Evolutionary conservation across 2,329 filamentous ascomycete species (phyloP).

Genomic region (Cladosporium halotolerans): DNA sequence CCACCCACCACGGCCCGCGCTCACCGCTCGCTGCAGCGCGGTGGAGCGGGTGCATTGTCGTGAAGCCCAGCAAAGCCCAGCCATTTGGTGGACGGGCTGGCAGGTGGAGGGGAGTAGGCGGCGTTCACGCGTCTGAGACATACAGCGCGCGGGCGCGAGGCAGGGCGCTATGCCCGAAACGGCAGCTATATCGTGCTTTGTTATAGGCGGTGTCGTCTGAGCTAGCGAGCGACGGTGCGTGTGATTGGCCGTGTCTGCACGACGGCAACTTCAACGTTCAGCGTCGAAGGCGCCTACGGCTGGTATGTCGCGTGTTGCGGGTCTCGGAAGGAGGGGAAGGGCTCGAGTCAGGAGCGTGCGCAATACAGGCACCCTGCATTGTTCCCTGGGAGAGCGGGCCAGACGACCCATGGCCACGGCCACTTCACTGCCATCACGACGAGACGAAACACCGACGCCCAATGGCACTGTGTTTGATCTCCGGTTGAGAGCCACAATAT

Average conservation of each 20-base stretch:
- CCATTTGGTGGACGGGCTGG: constrained; percentile 1
- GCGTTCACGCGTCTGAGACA: constrained; percentile 10
- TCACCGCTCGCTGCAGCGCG: not conserved
- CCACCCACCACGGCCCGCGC: constrained; percentile 1
- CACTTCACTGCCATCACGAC: constrained; percentile 3
- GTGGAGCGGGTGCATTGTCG: constrained; percentile 8
- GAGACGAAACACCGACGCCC: not conserved
- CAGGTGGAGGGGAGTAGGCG: not conserved
- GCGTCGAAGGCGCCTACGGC: not conserved
- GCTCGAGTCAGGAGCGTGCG: not conserved
- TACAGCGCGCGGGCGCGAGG: not conserved
- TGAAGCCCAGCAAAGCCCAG: constrained; percentile 8
- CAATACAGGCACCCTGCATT: no score
- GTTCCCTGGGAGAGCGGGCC: no score
- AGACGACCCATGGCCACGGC: no score
- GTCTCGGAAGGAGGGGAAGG: not conserved
- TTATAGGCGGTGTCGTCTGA: constrained; percentile 5
- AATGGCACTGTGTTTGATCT: constrained; percentile 5
- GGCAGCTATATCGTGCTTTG: not conserved
- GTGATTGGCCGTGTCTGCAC: no score
- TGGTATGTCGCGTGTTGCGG: constrained; percentile 2
- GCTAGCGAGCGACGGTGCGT: no score
- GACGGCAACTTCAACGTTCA: no score
- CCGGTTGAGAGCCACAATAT: not conserved
- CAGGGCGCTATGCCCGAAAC: not conserved